phyloP scores from a whole-genome alignment of 2,329 filamentous ascomycete species.

The Clarireedia homoeocarpa region DNA sequence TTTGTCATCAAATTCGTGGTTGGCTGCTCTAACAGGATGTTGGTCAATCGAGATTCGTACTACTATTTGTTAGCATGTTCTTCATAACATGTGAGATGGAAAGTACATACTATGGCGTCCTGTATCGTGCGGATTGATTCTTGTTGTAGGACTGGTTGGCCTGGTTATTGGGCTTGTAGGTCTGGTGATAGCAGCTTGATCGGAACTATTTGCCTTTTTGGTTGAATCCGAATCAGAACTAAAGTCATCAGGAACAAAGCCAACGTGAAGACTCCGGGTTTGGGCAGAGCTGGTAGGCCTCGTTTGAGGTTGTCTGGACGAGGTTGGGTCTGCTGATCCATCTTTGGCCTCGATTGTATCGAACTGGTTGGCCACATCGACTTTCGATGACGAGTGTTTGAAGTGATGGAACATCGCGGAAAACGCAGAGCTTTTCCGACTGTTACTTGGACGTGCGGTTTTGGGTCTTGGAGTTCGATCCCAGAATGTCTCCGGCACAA shows the following conservation, averaged over 20 bases:
- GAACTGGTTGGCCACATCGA: not conserved
- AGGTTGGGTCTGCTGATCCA: not conserved
- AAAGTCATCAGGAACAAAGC: constrained; percentile 39
- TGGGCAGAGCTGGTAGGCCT: not conserved
- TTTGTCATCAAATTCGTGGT: not conserved
- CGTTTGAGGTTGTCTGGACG: not conserved
- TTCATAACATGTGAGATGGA: not conserved
- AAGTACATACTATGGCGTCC: not conserved
- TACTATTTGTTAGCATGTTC: not conserved
- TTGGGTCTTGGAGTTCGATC: constrained; percentile 61
- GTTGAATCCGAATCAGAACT: constrained; percentile 7
- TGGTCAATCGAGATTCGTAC: constrained; percentile 3
- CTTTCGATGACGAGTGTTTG: constrained; percentile 6
- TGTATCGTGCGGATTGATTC: not conserved
- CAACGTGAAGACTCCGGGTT: constrained; percentile 40
- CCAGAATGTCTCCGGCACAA: constrained; percentile 95
- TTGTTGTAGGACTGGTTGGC: not conserved
- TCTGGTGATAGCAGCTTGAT: not conserved
- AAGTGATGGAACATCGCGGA: constrained; percentile 15
- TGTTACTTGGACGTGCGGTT: constrained; percentile 6
- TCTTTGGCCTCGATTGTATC: not conserved
- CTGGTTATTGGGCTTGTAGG: not conserved
- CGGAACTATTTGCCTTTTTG: not conserved
- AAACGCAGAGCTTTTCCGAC: constrained; percentile 13
- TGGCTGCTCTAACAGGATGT: not conserved